These are phyloP conservation scores for Colletotrichum sidae DNA, from an alignment of 2,329 filamentous ascomycete genomes.

Conservation along the genomic window DNA sequence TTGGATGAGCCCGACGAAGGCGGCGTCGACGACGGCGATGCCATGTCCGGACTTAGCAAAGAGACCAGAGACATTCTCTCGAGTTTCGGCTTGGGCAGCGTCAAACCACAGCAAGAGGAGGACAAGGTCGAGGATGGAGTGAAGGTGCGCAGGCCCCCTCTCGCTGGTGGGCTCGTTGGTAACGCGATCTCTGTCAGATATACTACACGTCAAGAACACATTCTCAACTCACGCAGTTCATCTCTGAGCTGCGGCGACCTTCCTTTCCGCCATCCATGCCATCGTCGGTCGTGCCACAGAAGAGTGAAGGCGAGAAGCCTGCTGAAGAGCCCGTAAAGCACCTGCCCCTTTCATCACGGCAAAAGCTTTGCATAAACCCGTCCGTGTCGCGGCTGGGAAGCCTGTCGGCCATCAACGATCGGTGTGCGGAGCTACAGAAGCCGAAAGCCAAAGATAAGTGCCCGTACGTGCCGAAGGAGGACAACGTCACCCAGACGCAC, in stretches of 20 bases:
- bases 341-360: conserved; percentile 85
- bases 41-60: conserved; percentile 72
- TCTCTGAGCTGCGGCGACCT: conserved; percentile 84
- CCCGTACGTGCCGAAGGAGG: conserved; percentile 80
- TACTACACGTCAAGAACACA: conserved; percentile 95
- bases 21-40: conserved; percentile 48
- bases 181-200: conserved; percentile 62
- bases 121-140: conserved; percentile 70
- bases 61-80: conserved; percentile 82
- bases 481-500: conserved; percentile 77
- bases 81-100: conserved; percentile 64
- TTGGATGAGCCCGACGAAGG: conserved; percentile 76
- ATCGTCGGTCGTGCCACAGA: conserved; percentile 44
- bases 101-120: conserved; percentile 51
- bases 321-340: conserved; percentile 73
- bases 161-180: conserved; percentile 40
- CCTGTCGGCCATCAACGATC: conserved; percentile 89
- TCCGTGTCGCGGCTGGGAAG: conserved; percentile 78
- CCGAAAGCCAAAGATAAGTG: conserved; percentile 76
- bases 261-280: conserved; percentile 78
- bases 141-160: conserved; percentile 63
- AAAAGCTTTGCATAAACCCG: conserved; percentile 90
- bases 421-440: conserved; percentile 90
- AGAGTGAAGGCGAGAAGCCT: conserved; percentile 16
- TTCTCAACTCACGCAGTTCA: conserved; percentile 90